Conservation (phyloP, 2,329 filamentous ascomycete genomes). For the Didymella exigua region DNA sequence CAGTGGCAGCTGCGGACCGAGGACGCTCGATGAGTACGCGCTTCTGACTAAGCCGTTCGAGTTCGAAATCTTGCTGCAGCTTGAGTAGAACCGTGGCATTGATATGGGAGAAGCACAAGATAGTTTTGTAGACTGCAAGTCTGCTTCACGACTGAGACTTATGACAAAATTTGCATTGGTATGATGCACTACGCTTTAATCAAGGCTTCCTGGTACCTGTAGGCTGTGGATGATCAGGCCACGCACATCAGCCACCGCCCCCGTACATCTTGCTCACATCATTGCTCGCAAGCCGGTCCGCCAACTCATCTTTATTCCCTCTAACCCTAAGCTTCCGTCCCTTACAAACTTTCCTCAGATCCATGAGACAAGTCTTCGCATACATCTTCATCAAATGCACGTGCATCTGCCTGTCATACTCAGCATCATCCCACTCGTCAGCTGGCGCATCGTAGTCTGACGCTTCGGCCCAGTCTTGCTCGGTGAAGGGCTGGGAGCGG, state of each 20-base stretch:
- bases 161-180: not conserved
- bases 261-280: conserved; percentile 1
- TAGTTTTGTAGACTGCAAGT: not conserved
- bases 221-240: not conserved
- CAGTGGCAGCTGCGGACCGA: conserved; percentile 66
- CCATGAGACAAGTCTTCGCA: not conserved
- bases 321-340: not conserved
- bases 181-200: no score
- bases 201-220: not conserved
- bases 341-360: not conserved
- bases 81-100: not conserved
- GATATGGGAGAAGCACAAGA: not conserved
- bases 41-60: conserved; percentile 47
- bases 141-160: not conserved
- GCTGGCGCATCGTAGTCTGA: not conserved
- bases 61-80: conserved; percentile 41
- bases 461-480: not conserved
- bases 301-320: conserved; percentile 2
- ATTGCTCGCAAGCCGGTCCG: not conserved
- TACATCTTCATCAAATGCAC: not conserved
- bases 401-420: conserved; percentile 7
- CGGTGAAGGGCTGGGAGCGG: not conserved
- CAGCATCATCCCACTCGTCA: conserved; percentile 8
- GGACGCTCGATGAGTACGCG: conserved; percentile 51
- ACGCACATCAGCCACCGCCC: not conserved